phyloP scores from a whole-genome alignment of 495 filamentous ascomycete genomes.

The Amniculicola lignicola region DNA sequence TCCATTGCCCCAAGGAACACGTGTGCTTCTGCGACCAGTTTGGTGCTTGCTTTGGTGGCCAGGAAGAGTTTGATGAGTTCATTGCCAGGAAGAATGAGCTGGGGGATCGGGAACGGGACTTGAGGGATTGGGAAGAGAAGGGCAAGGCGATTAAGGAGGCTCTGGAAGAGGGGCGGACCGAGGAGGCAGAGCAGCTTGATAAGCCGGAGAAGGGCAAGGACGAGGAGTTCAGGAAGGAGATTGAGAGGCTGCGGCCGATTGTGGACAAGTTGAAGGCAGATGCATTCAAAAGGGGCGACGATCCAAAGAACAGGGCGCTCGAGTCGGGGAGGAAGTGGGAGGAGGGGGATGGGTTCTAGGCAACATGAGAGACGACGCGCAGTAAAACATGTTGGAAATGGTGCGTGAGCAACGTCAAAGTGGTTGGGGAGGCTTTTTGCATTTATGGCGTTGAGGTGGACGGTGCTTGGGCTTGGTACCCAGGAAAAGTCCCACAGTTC shows the following conservation, averaged over 20 bases:
- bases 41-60: slow-evolving; percentile 70
- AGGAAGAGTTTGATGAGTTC: slow-evolving; percentile 52
- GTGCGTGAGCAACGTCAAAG: too few relatives aligned
- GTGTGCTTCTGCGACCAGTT: slow-evolving; percentile 76
- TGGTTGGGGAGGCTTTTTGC: too few relatives aligned
- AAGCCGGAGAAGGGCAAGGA: slow-evolving; percentile 44
- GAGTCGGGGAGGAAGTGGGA: slow-evolving; percentile 54
- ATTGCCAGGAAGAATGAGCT: slow-evolving; percentile 44
- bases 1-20: slow-evolving; percentile 62
- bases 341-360: slow-evolving; percentile 52
- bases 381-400: too few relatives aligned
- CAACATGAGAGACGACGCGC: too few relatives aligned
- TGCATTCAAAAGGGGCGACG: slow-evolving; percentile 52
- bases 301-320: slow-evolving; percentile 51
- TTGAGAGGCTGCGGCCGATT: slow-evolving; percentile 41
- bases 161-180: slow-evolving; percentile 37
- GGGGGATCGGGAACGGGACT: slow-evolving; percentile 47
- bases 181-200: slow-evolving; percentile 42
- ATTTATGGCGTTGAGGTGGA: too few relatives aligned
- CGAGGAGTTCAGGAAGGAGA: slow-evolving; percentile 39
- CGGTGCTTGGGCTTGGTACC: too few relatives aligned
- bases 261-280: slow-evolving; percentile 42
- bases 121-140: slow-evolving; percentile 49
- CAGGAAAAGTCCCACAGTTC: too few relatives aligned
- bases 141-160: slow-evolving; percentile 36